Conservation (phyloP, 2,329 filamentous ascomycete species). For the Neophaeococcomyces aloes region DNA sequence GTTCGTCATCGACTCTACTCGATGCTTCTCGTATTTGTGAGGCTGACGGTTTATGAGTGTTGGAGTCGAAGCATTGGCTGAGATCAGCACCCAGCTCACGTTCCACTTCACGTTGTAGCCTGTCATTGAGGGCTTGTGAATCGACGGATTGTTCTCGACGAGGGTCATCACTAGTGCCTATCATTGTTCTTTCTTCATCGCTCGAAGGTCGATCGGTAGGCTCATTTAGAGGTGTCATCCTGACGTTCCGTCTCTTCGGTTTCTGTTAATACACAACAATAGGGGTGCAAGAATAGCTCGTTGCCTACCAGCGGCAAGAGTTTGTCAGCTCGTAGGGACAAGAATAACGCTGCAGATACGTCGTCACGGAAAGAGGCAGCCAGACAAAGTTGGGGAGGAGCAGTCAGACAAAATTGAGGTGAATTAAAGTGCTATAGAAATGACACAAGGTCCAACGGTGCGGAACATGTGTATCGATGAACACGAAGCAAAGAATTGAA, state of each 20-base stretch:
- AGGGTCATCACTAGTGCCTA: slow-evolving; percentile 19
- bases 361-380: too few species aligned
- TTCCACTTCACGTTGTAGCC: slow-evolving; percentile 40
- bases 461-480: too few species aligned
- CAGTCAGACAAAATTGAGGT: too few species aligned
- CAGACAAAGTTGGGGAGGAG: too few species aligned
- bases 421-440: too few species aligned
- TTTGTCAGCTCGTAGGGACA: too few species aligned
- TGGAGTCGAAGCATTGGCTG: slow-evolving; percentile 21
- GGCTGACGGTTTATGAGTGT: slow-evolving; percentile 34
- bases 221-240: slow-evolving; percentile 11
- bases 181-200: slow-evolving; percentile 21
- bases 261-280: too few species aligned
- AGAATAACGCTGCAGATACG: too few species aligned
- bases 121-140: slow-evolving; percentile 27
- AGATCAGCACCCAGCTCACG: slow-evolving; percentile 20
- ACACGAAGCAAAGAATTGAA: too few species aligned
- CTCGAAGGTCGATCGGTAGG: slow-evolving; percentile 14
- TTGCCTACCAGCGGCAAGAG: too few species aligned
- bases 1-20: slow-evolving; percentile 53
- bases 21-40: slow-evolving; percentile 50
- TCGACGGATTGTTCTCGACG: slow-evolving; percentile 27
- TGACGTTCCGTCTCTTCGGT: background rate
- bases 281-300: too few species aligned
- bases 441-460: too few species aligned